Percentiles rank a stretch among this genome's conserved stretches.
Conservation (phyloP, 2,329 filamentous ascomycete genomes). For the Coniella vitis region DNA sequence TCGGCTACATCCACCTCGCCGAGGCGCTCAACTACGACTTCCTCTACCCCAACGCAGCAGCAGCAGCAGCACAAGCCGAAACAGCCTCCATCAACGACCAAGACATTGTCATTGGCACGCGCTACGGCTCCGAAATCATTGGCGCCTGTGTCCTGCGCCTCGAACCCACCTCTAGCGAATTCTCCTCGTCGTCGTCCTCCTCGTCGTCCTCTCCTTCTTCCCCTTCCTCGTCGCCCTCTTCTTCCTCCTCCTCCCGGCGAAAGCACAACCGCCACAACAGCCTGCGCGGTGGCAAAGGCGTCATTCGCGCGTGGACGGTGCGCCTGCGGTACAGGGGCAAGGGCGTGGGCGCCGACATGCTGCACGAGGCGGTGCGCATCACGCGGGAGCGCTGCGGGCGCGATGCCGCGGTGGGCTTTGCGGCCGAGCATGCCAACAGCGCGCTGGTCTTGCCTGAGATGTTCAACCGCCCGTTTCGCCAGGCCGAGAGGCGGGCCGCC, state of each 20-base stretch:
- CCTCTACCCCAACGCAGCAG: too few relatives aligned
- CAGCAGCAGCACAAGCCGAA: too few relatives aligned
- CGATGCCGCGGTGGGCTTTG: conserved; percentile 64
- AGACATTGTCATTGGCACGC: conserved; percentile 58
- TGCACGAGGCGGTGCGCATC: conserved; percentile 64
- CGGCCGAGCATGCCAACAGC: conserved; percentile 70
- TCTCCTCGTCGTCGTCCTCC: conserved; percentile 3
- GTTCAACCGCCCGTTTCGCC: conserved; percentile 56
- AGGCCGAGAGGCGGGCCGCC: conserved; percentile 51
- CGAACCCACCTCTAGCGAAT: conserved; percentile 32
- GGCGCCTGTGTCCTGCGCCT: conserved; percentile 64
- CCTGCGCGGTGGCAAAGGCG: conserved; percentile 54
- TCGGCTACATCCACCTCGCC: conserved; percentile 56
- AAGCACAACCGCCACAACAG: conserved; percentile 27
- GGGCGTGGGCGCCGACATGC: conserved; percentile 65
- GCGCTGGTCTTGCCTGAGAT: conserved; percentile 52
- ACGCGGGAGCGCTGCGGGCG: conserved; percentile 63
- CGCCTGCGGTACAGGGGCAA: conserved; percentile 59
- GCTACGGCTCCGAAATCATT: conserved; percentile 62
- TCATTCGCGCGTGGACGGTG: conserved; percentile 81
- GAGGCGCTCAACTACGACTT: conserved; percentile 56
- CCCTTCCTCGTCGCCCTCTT: too few relatives aligned
- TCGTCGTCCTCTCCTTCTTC: too few relatives aligned
- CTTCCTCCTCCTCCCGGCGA: conserved; percentile 14
- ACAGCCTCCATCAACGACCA: conserved; percentile 30